Percentiles rank a stretch among this genome's conserved stretches.
Conservation (phyloP, 2,329 filamentous ascomycete genomes). For the Cladosporium sp. region DNA sequence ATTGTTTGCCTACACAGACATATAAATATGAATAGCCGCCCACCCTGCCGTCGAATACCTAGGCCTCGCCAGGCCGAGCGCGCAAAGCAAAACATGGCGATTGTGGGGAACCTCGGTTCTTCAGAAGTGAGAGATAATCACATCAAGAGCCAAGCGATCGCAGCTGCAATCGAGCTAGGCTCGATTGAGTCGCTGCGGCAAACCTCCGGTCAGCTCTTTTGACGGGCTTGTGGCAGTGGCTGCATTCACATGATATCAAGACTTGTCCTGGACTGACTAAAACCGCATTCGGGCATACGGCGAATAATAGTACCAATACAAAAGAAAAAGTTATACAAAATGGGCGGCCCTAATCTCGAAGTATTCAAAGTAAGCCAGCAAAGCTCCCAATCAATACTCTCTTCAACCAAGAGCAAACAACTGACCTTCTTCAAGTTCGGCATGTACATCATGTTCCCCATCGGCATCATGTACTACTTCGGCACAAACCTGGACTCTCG, state of each 20-base stretch:
- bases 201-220: neutral
- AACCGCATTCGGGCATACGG: too few species aligned
- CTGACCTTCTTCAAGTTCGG: slow-evolving; percentile 64
- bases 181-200: neutral
- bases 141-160: too few species aligned
- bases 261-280: too few species aligned
- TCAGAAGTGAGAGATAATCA: slow-evolving; percentile 3
- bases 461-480: slow-evolving; percentile 99
- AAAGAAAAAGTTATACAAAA: slow-evolving; percentile 29
- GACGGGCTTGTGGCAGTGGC: neutral
- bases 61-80: neutral
- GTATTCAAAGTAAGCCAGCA: slow-evolving; percentile 72
- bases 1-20: slow-evolving; percentile 1
- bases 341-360: slow-evolving; percentile 87
- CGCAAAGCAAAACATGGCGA: neutral
- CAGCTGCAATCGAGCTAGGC: neutral
- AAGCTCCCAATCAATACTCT: neutral
- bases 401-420: neutral
- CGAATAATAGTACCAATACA: too few species aligned
- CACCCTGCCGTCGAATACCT: neutral
- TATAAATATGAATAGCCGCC: slow-evolving; percentile 2
- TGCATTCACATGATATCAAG: neutral
- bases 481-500: slow-evolving; percentile 93
- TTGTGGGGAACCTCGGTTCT: neutral
- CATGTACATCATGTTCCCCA: slow-evolving; percentile 98